Base-by-base conservation (phyloP, 257 asterid genomes). In the Echium plantagineum region DNA sequence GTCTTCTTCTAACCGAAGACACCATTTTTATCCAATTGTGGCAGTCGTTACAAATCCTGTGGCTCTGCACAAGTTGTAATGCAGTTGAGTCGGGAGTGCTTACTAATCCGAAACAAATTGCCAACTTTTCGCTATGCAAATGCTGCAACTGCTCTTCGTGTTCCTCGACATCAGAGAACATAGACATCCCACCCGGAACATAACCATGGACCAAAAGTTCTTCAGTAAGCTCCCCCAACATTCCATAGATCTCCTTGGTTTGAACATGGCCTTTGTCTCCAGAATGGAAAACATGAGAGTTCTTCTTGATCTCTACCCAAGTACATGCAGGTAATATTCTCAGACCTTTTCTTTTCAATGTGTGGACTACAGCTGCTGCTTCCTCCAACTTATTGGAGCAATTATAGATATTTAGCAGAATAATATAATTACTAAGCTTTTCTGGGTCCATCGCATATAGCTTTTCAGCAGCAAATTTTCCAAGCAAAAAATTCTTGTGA, bases 111-210 rank as follows among this genome's bases (percentile, higher is more conserved):
- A 74, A 87, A n/a, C 94, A 82, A 67, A 87, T 63, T 46, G 96
- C 96, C 81, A 87, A 68, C 77, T 81, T 90, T 72, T 90, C 97
- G 63, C 95, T 78, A 62, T 90, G 96, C 74, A 77, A 79, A 47
- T 62, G 72, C 18, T 19, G 66, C 80, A 73, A 60, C 15, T 76
- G 62, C 60, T 78, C 72, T 69, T 83, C 95, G 20, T 56, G 46
- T 63, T 75, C 83, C 57, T 83, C 95, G 64, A 90, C 97, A 74
- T 90, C 97, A n/a, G 89, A 87, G 70, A 87, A 95, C 79, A 87
- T 72, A 65, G 72, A 72, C 26, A 62, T 74, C 20, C 67, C 76
- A 31, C 71, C 74, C 8, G 76, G 69, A 63, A 67, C 70, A 72
- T 85, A 85, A 26, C 85, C 89, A 55, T 53, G 65, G 66, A 58